phyloP scores from a whole-genome alignment of 2,329 filamentous ascomycete species.

The Fusarium acutatum region DNA sequence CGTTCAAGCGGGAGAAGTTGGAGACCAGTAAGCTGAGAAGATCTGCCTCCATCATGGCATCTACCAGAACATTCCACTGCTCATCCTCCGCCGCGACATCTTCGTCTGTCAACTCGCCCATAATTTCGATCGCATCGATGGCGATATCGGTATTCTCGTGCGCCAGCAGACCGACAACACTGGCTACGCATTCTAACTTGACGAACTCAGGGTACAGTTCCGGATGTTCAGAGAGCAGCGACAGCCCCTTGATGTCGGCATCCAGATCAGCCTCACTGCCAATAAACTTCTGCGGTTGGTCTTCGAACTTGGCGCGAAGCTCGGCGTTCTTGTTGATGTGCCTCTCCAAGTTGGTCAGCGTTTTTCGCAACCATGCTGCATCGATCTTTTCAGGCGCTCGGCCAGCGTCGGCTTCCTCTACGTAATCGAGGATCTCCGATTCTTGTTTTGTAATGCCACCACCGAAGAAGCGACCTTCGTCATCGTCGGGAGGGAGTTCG shows the following conservation, averaged over 20 bases:
- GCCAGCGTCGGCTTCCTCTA: constrained; percentile 65
- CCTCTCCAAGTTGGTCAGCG: constrained; percentile 86
- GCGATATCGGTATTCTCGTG: constrained; percentile 98
- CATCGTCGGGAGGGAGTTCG: constrained; percentile 61
- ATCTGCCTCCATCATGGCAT: constrained; percentile 72
- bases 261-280: constrained; percentile 89
- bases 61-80: constrained; percentile 82
- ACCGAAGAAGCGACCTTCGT: constrained; percentile 95
- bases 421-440: constrained; percentile 84
- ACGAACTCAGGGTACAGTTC: constrained; percentile 84
- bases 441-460: constrained; percentile 86
- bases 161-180: constrained; percentile 81
- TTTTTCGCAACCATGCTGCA: constrained; percentile 80
- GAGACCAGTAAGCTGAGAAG: constrained; percentile 77
- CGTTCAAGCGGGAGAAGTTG: constrained; percentile 82
- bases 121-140: constrained; percentile 87
- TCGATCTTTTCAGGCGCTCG: constrained; percentile 79
- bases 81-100: constrained; percentile 83
- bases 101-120: constrained; percentile 92
- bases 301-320: constrained; percentile 83
- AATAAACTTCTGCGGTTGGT: constrained; percentile 84
- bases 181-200: constrained; percentile 74
- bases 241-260: constrained; percentile 84
- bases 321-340: constrained; percentile 92
- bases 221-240: constrained; percentile 86